Evolutionary conservation across 331 rosid genomes (phyloP), one percentile per base, ranked within the genome.

Genomic region (Cydonia oblonga): DNA sequence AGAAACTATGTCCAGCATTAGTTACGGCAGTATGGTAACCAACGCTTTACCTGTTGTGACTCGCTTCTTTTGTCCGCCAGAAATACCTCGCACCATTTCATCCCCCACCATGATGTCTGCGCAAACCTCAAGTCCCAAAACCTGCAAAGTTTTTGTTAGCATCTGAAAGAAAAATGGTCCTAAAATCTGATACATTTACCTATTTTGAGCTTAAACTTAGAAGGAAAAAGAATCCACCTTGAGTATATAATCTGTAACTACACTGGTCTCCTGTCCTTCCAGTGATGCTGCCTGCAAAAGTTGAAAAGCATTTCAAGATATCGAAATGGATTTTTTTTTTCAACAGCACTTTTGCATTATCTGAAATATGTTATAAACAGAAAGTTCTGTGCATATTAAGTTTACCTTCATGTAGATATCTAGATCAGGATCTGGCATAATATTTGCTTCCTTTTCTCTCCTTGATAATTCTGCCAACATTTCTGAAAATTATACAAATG

Each of bases 11-110:
- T 29, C 66, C 6, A 61, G 26, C 1, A 24, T 25, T 59, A 6
- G 38, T 29, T 61, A 28, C 3, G 22, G 8, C 46, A 10, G 20
- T 32, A 64, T n/a, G 68, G 11, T 30, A 42, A 23, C 29, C 5
- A 1, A 22, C 3, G 26, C 0, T 32, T 68, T 74, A 82, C 86
- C 86, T 0, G 88, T 84, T 20, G 88, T 81, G 75, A 84, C 75
- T 52, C 88, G 81, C 83, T 84, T 84, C 78, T 42, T 84, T 62
- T 84, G 88, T 53, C 88, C 88, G 2, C 88, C 88, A 18, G 88
- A 84, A 33, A 84, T 84, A 66, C 88, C 88, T 75, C 85, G 72
- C 25, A 81, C 12, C 88, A 84, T 84, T 68, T 76, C 84, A 46
- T 84, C 84, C 64, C 88, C 88, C 16, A 84, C 88, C 73, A 82